Base-by-base conservation (phyloP, 768 basidiomycete genomes). In the Sporobolomyces roseus region DNA sequence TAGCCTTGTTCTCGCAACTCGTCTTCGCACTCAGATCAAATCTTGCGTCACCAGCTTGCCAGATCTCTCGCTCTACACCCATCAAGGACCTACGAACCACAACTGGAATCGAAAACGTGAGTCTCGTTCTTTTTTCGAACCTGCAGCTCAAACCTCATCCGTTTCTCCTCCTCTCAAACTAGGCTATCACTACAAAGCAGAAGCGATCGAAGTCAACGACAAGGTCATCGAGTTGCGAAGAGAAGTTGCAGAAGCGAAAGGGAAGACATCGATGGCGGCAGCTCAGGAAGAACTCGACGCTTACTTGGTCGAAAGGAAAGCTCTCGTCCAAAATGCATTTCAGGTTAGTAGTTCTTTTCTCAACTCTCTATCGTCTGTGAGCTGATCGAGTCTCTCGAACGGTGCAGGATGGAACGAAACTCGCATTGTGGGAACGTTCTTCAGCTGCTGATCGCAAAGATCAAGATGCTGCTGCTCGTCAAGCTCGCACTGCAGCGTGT, bases 351-450 rank as follows among this genome's bases (percentile, higher is more conserved):
- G 6, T 14, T 53, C 30, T 23, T 30, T 21, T 7, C 27, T 52
- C 12, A 52, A 13, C 12, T 32, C 13, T 32, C 10, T 17, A 8
- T 51, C 50, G 19, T 27, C 50, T 51, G 13, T 27, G 13, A 29
- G 12, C 52, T 53, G 49, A 50, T 8, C 25, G 25, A 50, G 5
- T 9, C 9, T 7, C 25, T 50, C 17, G 49, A 5, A 10, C 49
- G 8, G 7, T 46, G n/a, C 49, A 53, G 52, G 52, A 53, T 33
- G 52, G 52, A 19, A 36, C 32, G 33, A 53, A 53, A 23, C 52
- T 53, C 19, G 32, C 30, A 17, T 23, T 13, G 4, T 53, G 52
- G 52, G 33, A 36, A 9, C 13, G 17, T 5, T 14, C 19, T 21
- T 53, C 52, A 3, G 21, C 30, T 7, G 7, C 9, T 7, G 52